Base-by-base conservation (phyloP, 768 basidiomycete genomes). In the Amanita pallidorosea region DNA sequence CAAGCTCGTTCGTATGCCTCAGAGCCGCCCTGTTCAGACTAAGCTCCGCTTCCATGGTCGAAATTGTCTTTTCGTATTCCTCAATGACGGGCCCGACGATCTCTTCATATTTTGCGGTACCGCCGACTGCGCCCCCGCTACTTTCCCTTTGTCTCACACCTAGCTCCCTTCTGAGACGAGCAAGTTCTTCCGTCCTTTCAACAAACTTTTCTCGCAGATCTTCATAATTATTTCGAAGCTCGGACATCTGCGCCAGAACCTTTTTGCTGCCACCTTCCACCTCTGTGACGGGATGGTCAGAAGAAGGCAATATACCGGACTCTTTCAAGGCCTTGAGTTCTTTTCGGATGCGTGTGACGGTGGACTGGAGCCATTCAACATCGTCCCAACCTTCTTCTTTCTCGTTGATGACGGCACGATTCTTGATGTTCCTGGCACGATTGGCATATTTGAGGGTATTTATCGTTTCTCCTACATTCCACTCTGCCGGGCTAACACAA, bases 361-460 rank as follows among this genome's bases (percentile, higher is more conserved):
- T 88, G 48, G 79, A 79, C 66, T 98, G 96, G 40, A 99, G 68
- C 84, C 96, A 95, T 62, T 97, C 94, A 2, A 98, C 71, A 63
- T 99, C 96, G 56, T 97, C 95, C 96, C 96, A 99, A 9, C 96
- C 96, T 48, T 92, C 90, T 68, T 99, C 96, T 60, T 83, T 85
- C 67, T 95, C 90, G 61, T 93, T 95, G 47, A 95, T 76, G 31
- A 87, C 80, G 2, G 89, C 94, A 41, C 83, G 77, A 60, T 99
- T 99, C 70, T 94, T 95, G 72, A 99, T 99, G 61, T 96, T 97
- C 55, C 93, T 73, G 9, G 96, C 96, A 34, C 96, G 86, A 58
- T 96, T 94, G 31, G 95, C 96, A 61, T 98, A 99, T 66, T 96
- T 96, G 64, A 98, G 73, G 12, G 91, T 94, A 62, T 91, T 92